Conservation (phyloP, 192 early-diverging fungal genomes). For the Pilobolus umbonatus region DNA sequence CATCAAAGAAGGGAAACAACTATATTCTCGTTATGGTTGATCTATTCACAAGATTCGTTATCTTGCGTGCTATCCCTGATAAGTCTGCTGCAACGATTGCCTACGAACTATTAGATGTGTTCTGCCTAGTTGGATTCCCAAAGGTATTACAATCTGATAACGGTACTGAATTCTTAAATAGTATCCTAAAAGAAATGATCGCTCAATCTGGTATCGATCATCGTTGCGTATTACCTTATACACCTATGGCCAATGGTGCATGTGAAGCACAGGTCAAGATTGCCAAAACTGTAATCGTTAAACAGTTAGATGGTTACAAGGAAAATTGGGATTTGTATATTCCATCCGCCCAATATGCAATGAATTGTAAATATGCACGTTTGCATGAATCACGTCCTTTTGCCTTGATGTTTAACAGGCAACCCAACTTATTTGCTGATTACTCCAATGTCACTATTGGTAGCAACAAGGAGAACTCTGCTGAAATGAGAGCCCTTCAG, state of each 20-base stretch:
- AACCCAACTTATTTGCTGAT: conserved; percentile 27
- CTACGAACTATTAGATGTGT: conserved; percentile 6
- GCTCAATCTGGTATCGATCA: conserved; percentile 20
- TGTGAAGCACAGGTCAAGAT: conserved; percentile 35
- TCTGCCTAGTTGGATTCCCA: conserved; percentile 24
- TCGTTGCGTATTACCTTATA: conserved; percentile 32
- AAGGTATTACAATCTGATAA: conserved; percentile 36
- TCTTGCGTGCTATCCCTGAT: conserved; percentile 7
- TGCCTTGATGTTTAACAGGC: conserved; percentile 35
- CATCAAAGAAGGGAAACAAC: background rate
- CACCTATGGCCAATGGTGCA: conserved; percentile 39
- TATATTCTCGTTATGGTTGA: conserved; percentile 22
- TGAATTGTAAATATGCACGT: conserved; percentile 29
- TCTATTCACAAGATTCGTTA: conserved; percentile 29
- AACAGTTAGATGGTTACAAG: conserved; percentile 19
- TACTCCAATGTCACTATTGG: no score
- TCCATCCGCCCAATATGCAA: conserved; percentile 31
- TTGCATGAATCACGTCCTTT: conserved; percentile 39
- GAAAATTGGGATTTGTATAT: conserved; percentile 32
- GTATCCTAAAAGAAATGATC: conserved; percentile 16
- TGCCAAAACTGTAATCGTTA: conserved; percentile 21
- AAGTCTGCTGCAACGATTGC: conserved; percentile 16
- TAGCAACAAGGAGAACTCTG: no score
- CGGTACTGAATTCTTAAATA: conserved; percentile 42
- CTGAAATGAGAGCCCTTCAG: no score